Conservation (phyloP, 352 stramenopile species). For the Elongisporangium undulatum region DNA sequence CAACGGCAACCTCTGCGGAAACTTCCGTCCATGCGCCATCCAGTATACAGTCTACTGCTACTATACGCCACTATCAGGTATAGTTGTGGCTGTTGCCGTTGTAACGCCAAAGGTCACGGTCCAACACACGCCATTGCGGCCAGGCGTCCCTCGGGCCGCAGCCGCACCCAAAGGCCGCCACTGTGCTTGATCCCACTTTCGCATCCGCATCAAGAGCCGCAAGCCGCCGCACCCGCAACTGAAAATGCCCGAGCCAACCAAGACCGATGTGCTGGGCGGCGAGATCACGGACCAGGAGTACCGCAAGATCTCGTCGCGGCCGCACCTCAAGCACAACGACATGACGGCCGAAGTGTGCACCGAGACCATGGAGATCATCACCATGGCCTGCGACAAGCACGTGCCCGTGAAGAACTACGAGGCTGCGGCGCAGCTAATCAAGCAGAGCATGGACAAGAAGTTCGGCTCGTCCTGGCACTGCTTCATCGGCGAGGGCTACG, state of each 20-base stretch:
- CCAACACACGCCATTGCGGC: not conserved
- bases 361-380: conserved; percentile 95
- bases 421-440: conserved; percentile 89
- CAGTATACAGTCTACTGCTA: not conserved
- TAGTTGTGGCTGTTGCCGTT: not conserved
- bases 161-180: not conserved
- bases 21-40: not conserved
- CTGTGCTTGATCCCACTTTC: not conserved
- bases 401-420: conserved; percentile 94
- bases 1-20: not conserved
- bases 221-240: not conserved
- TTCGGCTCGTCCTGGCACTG: conserved; percentile 96
- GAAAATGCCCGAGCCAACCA: conserved; percentile 53
- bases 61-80: not conserved
- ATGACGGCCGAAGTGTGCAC: conserved; percentile 94
- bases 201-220: not conserved
- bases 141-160: not conserved
- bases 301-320: conserved; percentile 80
- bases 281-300: conserved; percentile 77
- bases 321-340: conserved; percentile 80
- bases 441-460: conserved; percentile 97
- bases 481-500: conserved; percentile 95
- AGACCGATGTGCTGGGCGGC: conserved; percentile 21
- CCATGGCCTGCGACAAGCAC: conserved; percentile 96
- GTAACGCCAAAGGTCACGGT: not conserved